phyloP scores from a whole-genome alignment of 176 grass and related monocot species.

The Leersia perrieri region DNA sequence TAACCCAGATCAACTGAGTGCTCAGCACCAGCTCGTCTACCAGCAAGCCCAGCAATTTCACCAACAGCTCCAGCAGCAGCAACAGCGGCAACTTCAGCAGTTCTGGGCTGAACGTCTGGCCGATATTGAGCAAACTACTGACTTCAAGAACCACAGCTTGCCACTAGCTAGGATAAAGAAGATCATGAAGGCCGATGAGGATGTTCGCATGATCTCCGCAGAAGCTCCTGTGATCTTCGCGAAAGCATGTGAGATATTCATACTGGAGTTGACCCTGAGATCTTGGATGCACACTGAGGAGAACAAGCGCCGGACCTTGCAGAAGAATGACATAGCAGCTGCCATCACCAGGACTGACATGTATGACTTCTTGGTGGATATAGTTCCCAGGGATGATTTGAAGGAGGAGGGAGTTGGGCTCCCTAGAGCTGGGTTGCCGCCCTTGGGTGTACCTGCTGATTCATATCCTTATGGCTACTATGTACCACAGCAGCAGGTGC shows the following conservation, averaged over 20 bases:
- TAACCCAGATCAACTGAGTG: constrained; percentile 29
- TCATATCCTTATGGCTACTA: constrained; percentile 39
- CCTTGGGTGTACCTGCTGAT: constrained; percentile 33
- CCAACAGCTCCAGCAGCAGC: constrained; percentile 58
- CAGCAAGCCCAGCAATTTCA: constrained; percentile 56
- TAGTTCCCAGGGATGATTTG: constrained; percentile 45
- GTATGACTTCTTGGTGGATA: constrained; percentile 62
- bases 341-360: constrained; percentile 56
- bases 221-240: constrained; percentile 56
- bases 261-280: constrained; percentile 58
- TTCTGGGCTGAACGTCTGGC: constrained; percentile 58
- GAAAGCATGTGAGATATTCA: constrained; percentile 61
- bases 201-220: constrained; percentile 59
- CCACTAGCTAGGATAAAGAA: constrained; percentile 64
- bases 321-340: constrained; percentile 60
- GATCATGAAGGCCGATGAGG: constrained; percentile 65
- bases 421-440: constrained; percentile 24
- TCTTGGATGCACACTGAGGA: constrained; percentile 71
- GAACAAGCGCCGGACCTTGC: constrained; percentile 52
- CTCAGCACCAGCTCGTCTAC: constrained; percentile 55
- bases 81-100: constrained; percentile 43
- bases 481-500: constrained; percentile 21
- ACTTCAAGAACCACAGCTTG: constrained; percentile 64
- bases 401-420: constrained; percentile 39
- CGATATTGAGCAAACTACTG: constrained; percentile 43